Conservation (phyloP, 2,329 filamentous ascomycete genomes). For the Ceratocystis alfenasii region DNA sequence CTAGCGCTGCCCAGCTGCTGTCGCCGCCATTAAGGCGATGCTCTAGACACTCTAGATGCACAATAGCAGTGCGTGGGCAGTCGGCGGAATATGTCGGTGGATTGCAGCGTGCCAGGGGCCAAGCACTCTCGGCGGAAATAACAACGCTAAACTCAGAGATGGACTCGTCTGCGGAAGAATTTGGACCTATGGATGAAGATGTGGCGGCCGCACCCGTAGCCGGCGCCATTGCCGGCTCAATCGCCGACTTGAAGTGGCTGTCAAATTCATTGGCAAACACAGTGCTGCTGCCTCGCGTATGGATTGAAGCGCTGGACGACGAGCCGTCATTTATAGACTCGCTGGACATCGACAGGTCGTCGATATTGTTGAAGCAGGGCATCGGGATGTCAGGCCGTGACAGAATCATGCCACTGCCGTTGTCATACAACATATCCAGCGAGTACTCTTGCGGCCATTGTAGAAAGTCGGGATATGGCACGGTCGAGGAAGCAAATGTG, state of each 20-base stretch:
- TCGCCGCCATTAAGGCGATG: conserved; percentile 37
- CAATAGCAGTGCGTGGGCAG: conserved; percentile 40
- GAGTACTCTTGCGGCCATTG: conserved; percentile 34
- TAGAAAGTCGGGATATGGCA: conserved; percentile 35
- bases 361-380: conserved; percentile 32
- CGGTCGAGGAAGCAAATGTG: conserved; percentile 30
- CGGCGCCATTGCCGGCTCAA: conserved; percentile 25
- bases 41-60: conserved; percentile 41
- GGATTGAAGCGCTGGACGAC: conserved; percentile 35
- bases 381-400: conserved; percentile 30
- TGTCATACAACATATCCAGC: conserved; percentile 35
- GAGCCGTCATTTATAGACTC: conserved; percentile 25
- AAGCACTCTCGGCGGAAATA: conserved; percentile 38
- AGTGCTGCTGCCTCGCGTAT: conserved; percentile 39
- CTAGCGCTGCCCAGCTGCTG: conserved; percentile 36
- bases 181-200: not conserved
- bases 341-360: conserved; percentile 29
- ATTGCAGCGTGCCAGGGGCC: conserved; percentile 42
- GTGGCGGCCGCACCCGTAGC: conserved; percentile 26
- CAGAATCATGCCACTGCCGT: conserved; percentile 26
- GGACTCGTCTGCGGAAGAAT: not conserved
- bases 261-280: conserved; percentile 34
- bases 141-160: conserved; percentile 37
- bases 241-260: conserved; percentile 27
- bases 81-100: conserved; percentile 34